Evolutionary conservation across 352 stramenopile species (phyloP).

Genomic region (Stramenopiles sp.): DNA sequence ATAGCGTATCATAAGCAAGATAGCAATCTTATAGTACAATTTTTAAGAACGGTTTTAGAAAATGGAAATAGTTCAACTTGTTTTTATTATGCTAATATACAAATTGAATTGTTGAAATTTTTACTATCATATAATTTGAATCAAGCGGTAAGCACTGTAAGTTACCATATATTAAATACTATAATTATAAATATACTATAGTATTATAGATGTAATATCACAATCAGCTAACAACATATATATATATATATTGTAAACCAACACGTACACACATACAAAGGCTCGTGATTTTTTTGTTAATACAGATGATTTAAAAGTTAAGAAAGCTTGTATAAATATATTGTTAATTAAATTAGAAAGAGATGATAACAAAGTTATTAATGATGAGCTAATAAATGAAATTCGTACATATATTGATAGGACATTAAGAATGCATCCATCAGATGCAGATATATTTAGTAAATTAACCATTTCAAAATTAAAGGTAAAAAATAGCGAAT

Average conservation of each 20-base stretch:
- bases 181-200: no score
- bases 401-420: neutral
- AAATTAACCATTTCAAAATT: no score
- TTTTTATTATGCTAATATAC: neutral
- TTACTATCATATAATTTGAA: neutral
- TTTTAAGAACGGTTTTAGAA: neutral
- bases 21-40: neutral
- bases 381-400: neutral
- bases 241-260: neutral
- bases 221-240: no score
- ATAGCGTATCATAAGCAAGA: neutral
- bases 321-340: neutral
- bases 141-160: neutral
- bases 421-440: neutral
- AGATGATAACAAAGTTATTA: neutral
- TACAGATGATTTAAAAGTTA: neutral
- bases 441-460: neutral
- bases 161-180: no score
- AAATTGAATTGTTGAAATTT: neutral
- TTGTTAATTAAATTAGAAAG: neutral
- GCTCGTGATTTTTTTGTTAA: neutral
- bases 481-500: no score
- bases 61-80: neutral
- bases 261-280: neutral
- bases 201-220: no score